A percentile compares a stretch with the other conserved stretches of the same genome.
These are phyloP conservation scores for Mycena sp. DNA, from an alignment of 1,284 basidiomycete genomes.

Conservation along the genomic window DNA sequence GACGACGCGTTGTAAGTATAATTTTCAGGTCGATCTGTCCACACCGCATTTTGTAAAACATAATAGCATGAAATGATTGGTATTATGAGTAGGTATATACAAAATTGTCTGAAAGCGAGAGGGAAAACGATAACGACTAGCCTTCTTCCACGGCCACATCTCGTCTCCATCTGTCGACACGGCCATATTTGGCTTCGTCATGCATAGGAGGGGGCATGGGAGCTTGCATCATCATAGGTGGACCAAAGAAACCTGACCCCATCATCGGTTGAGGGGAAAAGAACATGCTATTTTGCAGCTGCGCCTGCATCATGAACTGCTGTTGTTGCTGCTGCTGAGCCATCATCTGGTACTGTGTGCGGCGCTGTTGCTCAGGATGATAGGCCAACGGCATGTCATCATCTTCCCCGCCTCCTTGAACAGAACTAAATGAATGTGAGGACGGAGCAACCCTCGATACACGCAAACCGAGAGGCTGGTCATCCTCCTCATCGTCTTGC, in stretches of 20 bases:
- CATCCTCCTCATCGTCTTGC: slow-evolving; percentile 66
- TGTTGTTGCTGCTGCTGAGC: slow-evolving; percentile 66
- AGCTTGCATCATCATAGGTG: slow-evolving; percentile 62
- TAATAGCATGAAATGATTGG: slow-evolving; percentile 2
- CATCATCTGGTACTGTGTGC: slow-evolving; percentile 76
- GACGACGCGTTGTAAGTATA: slow-evolving; percentile 6
- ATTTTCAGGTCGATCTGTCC: slow-evolving; percentile 13
- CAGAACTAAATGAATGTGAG: slow-evolving; percentile 29
- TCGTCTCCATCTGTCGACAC: slow-evolving; percentile 82
- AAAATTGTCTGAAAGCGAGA: not conserved
- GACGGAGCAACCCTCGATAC: slow-evolving; percentile 53
- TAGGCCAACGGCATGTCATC: slow-evolving; percentile 75
- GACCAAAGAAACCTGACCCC: slow-evolving; percentile 65
- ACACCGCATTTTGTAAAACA: slow-evolving; percentile 17
- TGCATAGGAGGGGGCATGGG: slow-evolving; percentile 63
- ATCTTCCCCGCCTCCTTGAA: slow-evolving; percentile 56
- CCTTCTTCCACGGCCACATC: slow-evolving; percentile 53
- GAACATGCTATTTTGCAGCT: slow-evolving; percentile 78
- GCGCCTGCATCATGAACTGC: slow-evolving; percentile 79
- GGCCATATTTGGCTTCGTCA: slow-evolving; percentile 70
- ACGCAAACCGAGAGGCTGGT: slow-evolving; percentile 73
- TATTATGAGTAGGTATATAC: not conserved
- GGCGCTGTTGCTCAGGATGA: slow-evolving; percentile 80
- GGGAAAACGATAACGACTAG: not conserved
- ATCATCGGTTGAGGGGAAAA: slow-evolving; percentile 74